Base-by-base conservation (phyloP, 2,329 filamentous ascomycete species). In the Ramularia collo-cygni region DNA sequence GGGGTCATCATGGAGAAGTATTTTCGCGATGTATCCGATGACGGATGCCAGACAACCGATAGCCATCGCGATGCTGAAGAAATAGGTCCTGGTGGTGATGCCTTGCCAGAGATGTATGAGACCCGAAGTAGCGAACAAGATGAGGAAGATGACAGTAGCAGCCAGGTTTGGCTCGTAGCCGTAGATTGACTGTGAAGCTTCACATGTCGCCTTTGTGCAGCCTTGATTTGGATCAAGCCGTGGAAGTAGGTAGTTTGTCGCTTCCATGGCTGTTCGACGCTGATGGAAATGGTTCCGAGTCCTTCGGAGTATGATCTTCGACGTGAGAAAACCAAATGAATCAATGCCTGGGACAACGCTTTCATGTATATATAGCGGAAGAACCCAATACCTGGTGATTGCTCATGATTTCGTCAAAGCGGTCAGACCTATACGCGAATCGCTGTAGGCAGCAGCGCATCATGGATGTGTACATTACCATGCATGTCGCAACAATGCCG, bases 21-120 rank as follows among this genome's bases (percentile, higher is more conserved):
- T 50, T 24, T 67, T 64, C 10, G 62, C 66, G 8, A 56, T 59
- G 29, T 70, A 71, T 17, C 68, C 68, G 6, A 67, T 50, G 5
- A 63, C 45, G 46, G 70, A 67, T 30, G 63, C 57, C 4, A 68
- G 45, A 8, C 64, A 64, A 2, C 67, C 68, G 17, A 68, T 51
- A n/a, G 58, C 57, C 35, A 68, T 59, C 6, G 59, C 61, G 15
- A 58, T 53, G 2, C 62, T 67, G 57, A 68, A 71, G 16, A 66
- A 56, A 58, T 60, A 54, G 37, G 52, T 61, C 19, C 56, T 56
- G 14, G 60, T 63, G 13, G 48, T 47, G 14, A 55, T 35, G 12
- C 57, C 64, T 42, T 65, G 58, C 28, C 44, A 54, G 6, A 53
- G 31, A 40, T 63, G 61, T 2, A 51, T 43, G 29, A 58, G 2